These are phyloP conservation scores for Globisporangium megalacanthum DNA, from an alignment of 352 stramenopile species.

Conservation along the genomic window DNA sequence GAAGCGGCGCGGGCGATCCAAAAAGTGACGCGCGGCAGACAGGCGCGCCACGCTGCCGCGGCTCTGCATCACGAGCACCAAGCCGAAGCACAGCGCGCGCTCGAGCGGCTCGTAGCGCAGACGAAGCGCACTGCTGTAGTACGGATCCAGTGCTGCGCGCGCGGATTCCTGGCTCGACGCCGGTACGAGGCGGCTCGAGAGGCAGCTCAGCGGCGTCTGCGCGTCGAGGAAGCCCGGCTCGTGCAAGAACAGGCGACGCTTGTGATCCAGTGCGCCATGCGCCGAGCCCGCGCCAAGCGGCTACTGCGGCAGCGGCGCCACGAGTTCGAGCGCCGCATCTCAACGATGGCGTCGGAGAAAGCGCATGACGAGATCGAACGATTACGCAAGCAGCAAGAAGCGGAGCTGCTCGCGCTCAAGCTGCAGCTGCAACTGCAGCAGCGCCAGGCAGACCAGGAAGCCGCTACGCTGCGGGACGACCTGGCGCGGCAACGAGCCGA, in stretches of 20 bases:
- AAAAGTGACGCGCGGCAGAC: constrained; percentile 50
- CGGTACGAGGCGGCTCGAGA: constrained; percentile 24
- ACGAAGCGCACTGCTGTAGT: constrained; percentile 55
- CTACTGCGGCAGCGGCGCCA: constrained; percentile 37
- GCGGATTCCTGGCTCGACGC: constrained; percentile 44
- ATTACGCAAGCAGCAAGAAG: constrained; percentile 65
- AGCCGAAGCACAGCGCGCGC: constrained; percentile 39
- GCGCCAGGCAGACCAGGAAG: constrained; percentile 40
- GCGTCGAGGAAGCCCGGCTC: constrained; percentile 21
- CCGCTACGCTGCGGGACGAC: constrained; percentile 31
- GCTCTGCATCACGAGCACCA: constrained; percentile 32
- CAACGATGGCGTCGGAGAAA: constrained; percentile 77
- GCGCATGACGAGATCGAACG: constrained; percentile 76
- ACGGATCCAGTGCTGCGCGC: constrained; percentile 62
- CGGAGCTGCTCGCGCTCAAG: constrained; percentile 57
- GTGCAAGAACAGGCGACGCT: constrained; percentile 44
- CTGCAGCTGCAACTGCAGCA: constrained; percentile 60
- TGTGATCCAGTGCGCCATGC: constrained; percentile 63
- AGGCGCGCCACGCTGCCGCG: constrained; percentile 30
- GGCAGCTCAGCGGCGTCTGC: constrained; percentile 24
- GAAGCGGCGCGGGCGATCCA: constrained; percentile 58
- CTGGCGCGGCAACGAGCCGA: constrained; percentile 39
- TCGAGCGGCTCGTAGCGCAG: constrained; percentile 51
- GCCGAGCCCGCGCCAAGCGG: constrained; percentile 31
- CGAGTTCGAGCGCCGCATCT: constrained; percentile 76